Evolutionary conservation across 225 moss, liverwort and hornwort species (phyloP).

Genomic region (Takakia lepidozioides): DNA sequence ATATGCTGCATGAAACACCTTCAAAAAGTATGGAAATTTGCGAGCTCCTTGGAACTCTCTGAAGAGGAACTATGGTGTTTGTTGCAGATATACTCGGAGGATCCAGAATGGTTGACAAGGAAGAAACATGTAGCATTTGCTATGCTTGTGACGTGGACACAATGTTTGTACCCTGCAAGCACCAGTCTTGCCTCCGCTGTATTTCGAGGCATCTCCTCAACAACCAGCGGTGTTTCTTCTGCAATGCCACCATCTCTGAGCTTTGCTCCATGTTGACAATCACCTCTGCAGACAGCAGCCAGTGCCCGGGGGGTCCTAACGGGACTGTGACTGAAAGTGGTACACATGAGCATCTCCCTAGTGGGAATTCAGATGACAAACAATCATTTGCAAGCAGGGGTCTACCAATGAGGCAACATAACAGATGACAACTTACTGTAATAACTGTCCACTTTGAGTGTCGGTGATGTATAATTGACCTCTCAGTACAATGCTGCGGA

Average conservation of each 20-base stretch:
- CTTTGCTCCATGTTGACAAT: slow-evolving; percentile 52
- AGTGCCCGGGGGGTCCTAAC: slow-evolving; percentile 28
- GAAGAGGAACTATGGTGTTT: too few species aligned
- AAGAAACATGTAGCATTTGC: slow-evolving; percentile 87
- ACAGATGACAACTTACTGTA: slow-evolving; percentile 4
- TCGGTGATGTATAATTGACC: background rate
- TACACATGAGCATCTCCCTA: too few species aligned
- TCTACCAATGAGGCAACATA: slow-evolving; percentile 11
- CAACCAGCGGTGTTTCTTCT: slow-evolving; percentile 97
- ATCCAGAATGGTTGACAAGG: slow-evolving; percentile 46
- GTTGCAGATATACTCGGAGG: slow-evolving; percentile 36
- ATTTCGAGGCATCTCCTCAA: slow-evolving; percentile 90
- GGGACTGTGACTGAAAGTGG: slow-evolving; percentile 11
- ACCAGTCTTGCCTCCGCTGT: slow-evolving; percentile 89
- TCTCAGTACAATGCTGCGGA: background rate
- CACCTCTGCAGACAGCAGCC: slow-evolving; percentile 36
- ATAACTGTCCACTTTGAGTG: background rate
- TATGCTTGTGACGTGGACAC: slow-evolving; percentile 87
- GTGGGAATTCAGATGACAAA: slow-evolving; percentile 14
- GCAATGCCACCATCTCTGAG: slow-evolving; percentile 62
- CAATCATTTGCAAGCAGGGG: slow-evolving; percentile 9
- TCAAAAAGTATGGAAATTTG: too few species aligned
- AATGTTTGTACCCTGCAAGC: slow-evolving; percentile 87
- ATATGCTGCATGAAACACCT: too few species aligned
- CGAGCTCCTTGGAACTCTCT: too few species aligned